phyloP scores from a whole-genome alignment of 306 rosid species.

The Carpinus viminea region DNA sequence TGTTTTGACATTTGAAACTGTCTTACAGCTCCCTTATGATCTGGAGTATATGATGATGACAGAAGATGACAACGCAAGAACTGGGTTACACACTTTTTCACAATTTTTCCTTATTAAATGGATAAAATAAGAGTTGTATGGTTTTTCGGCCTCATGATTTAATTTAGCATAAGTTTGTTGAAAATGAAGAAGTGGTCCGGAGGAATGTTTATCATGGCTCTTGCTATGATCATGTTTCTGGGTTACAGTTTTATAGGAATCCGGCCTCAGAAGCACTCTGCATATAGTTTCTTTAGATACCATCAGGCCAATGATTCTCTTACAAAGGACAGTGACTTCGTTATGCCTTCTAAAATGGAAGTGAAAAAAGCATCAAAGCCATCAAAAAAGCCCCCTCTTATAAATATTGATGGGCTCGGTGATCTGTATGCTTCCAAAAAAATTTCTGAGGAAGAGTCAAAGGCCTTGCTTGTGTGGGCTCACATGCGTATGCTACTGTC shows the following conservation, averaged over 20 bases:
- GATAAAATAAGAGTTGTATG: background rate
- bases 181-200: slow-evolving; percentile 92
- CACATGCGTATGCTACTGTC: slow-evolving; percentile 58
- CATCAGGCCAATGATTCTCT: slow-evolving; percentile 38
- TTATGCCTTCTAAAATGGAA: slow-evolving; percentile 30
- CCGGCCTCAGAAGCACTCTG: slow-evolving; percentile 57
- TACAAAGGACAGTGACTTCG: slow-evolving; percentile 15
- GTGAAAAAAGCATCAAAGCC: slow-evolving; percentile 28
- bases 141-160: slow-evolving; percentile 3
- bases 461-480: slow-evolving; percentile 69
- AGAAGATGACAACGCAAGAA: slow-evolving; percentile 21
- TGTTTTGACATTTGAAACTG: background rate
- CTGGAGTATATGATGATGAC: background rate
- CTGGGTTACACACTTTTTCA: background rate
- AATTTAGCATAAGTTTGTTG: slow-evolving; percentile 29
- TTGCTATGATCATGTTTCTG: slow-evolving; percentile 54
- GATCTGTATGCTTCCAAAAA: slow-evolving; percentile 46
- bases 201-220: slow-evolving; percentile 65
- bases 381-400: slow-evolving; percentile 44
- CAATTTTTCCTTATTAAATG: slow-evolving; percentile 4
- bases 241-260: slow-evolving; percentile 54
- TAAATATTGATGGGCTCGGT: slow-evolving; percentile 58
- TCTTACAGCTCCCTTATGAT: background rate
- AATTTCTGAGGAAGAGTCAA: slow-evolving; percentile 44
- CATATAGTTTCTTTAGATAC: slow-evolving; percentile 59